Conservation (phyloP, 495 filamentous ascomycete species). For the Penicillium fimorum region DNA sequence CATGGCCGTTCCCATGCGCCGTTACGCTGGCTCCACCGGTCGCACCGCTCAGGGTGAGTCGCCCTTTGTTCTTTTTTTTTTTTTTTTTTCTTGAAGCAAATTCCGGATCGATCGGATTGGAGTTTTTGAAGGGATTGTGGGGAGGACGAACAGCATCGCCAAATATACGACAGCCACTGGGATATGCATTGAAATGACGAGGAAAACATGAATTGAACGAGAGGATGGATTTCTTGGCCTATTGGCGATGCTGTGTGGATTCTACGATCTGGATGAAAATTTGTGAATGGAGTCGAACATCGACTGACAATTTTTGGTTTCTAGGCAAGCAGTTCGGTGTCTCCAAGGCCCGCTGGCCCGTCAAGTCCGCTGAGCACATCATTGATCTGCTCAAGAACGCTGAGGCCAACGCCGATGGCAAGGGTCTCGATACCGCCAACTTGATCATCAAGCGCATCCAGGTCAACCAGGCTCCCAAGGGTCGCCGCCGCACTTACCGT, state of each 20-base stretch:
- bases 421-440: slow-evolving; percentile 96
- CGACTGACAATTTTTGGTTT: slow-evolving; percentile 28
- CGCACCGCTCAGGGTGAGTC: slow-evolving; percentile 93
- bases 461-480: slow-evolving; percentile 99
- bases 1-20: slow-evolving; percentile 95
- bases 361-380: slow-evolving; percentile 97
- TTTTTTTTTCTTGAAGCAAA: slow-evolving; percentile 2
- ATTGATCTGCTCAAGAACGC: slow-evolving; percentile 97
- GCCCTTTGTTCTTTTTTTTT: slow-evolving; percentile 8
- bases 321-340: slow-evolving; percentile 98
- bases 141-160: slow-evolving; percentile 1
- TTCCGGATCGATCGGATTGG: slow-evolving; percentile 10
- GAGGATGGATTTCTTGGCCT: slow-evolving; percentile 4
- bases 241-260: slow-evolving; percentile 26
- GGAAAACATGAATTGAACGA: neutral
- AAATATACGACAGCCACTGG: slow-evolving; percentile 11
- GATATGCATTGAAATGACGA: neutral
- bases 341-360: slow-evolving; percentile 94
- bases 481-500: slow-evolving; percentile 96
- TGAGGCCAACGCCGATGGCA: slow-evolving; percentile 97
- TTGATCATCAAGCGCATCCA: slow-evolving; percentile 99
- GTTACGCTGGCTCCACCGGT: slow-evolving; percentile 91
- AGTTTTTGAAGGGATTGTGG: slow-evolving; percentile 1
- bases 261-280: slow-evolving; percentile 15
- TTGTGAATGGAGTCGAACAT: slow-evolving; percentile 11